These are phyloP conservation scores for Echites panduratus DNA, from an alignment of 257 asterid species.

Conservation along the genomic window DNA sequence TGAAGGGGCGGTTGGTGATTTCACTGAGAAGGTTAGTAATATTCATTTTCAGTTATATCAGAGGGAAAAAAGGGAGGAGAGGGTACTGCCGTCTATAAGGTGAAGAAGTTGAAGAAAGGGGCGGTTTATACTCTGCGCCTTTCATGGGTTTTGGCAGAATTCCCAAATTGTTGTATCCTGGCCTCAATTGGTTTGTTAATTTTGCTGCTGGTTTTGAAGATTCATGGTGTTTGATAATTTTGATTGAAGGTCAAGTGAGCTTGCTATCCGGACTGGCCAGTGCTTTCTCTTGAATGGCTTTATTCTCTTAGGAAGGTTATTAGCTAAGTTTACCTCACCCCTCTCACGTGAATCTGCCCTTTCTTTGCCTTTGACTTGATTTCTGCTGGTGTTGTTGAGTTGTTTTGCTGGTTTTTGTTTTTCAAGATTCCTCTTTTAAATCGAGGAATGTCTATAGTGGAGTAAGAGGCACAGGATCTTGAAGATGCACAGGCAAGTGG, in stretches of 20 bases:
- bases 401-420: not conserved
- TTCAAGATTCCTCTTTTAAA: not conserved
- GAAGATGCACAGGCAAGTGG: conserved; percentile 29
- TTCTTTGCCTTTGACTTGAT: not conserved
- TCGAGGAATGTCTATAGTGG: not conserved
- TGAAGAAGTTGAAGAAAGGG: too few species aligned
- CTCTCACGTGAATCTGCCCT: not conserved
- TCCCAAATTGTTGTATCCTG: too few species aligned
- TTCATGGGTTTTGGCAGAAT: too few species aligned
- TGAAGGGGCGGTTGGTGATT: too few species aligned
- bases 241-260: conserved; percentile 65
- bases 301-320: conserved; percentile 85
- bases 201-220: not conserved
- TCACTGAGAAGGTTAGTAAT: too few species aligned
- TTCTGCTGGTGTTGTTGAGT: not conserved
- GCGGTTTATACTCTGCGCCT: too few species aligned
- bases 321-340: not conserved
- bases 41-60: too few species aligned
- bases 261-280: conserved; percentile 88
- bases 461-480: conserved; percentile 3
- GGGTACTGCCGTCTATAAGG: too few species aligned
- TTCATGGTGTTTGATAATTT: conserved; percentile 3
- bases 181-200: not conserved
- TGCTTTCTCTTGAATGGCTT: conserved; percentile 89
- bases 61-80: too few species aligned